phyloP scores from a whole-genome alignment of 306 rosid genomes.

The Lupinus albus region DNA sequence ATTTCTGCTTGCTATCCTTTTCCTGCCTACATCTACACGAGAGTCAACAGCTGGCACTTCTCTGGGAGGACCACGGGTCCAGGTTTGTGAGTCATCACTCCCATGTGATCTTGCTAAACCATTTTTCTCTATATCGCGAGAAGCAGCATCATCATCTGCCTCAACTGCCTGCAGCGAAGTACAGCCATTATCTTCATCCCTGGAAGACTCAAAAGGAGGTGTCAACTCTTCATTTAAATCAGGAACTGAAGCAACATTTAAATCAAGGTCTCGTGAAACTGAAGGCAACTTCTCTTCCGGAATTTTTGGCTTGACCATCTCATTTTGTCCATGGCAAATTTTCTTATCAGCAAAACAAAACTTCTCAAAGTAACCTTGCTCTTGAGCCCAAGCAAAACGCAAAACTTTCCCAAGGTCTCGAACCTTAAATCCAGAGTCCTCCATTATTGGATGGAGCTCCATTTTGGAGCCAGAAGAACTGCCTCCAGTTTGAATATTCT shows the following conservation, averaged over 20 bases:
- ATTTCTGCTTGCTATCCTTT: constrained; percentile 65
- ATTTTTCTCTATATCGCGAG: constrained; percentile 65
- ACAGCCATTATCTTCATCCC: constrained; percentile 88
- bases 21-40: constrained; percentile 57
- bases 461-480: constrained; percentile 51
- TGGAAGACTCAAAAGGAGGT: constrained; percentile 84
- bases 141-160: constrained; percentile 87
- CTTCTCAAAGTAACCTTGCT: constrained; percentile 64
- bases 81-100: constrained; percentile 88
- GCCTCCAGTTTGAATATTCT: constrained; percentile 46
- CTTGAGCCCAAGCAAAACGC: constrained; percentile 74
- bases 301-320: constrained; percentile 56
- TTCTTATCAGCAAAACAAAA: constrained; percentile 66
- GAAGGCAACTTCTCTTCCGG: constrained; percentile 61
- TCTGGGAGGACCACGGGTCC: constrained; percentile 59
- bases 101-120: constrained; percentile 81
- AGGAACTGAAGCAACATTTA: constrained; percentile 83
- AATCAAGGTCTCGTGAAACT: constrained; percentile 73
- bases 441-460: constrained; percentile 50
- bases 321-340: constrained; percentile 62
- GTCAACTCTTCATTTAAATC: constrained; percentile 93
- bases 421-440: constrained; percentile 72
- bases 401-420: constrained; percentile 88
- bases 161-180: constrained; percentile 74
- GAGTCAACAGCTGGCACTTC: constrained; percentile 90